Evolutionary conservation across 805 yeast species (phyloP), one percentile per base, ranked within the genome.

Genomic region (Candida tibetensis): DNA sequence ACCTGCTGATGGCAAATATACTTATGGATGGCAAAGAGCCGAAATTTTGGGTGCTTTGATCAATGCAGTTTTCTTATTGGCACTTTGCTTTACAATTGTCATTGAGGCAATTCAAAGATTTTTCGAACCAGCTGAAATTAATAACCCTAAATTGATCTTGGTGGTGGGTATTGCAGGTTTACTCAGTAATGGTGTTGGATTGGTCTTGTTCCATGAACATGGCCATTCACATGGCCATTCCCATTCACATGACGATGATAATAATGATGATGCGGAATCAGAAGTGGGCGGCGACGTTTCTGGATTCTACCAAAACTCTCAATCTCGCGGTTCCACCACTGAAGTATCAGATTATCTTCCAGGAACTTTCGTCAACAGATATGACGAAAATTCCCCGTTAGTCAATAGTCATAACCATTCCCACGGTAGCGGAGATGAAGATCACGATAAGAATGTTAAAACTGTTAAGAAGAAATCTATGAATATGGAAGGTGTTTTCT

Each of bases 21-120:
- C 98, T 2, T 91, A 93, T 54, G 99, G 99, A 13, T 88, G 97
- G 95, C 95, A 91, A 61, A 75, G 99, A 49, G 98, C 98, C 4
- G 99, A 91, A 62, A 90, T 91, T 37, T 71, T 91, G 44, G 99
- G 99, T 40, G 99, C 98, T 6, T 72, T 91, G 42, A 77, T 91
- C 48, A 91, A 91, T 57, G 96, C 96, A 2, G 96, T 93, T 7
- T 93, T 93, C 52, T 62, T 91, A 47, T 71, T 93, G 47, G 98
- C 98, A 1, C 73, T 91, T 45, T 91, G 99, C 58, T 82, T 93
- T 55, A 82, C 96, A 21, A 93, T 91, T 48, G 77, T 86, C 50
- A 80, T 93, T 45, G 99, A 91, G 64, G 97, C 98, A 4, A 65
- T 91, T 41, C 96, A 90, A 64, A 76, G 99, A 56, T 78, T 91